Base-by-base conservation (phyloP, 805 yeast species). In the Lipomyces anomalus region DNA sequence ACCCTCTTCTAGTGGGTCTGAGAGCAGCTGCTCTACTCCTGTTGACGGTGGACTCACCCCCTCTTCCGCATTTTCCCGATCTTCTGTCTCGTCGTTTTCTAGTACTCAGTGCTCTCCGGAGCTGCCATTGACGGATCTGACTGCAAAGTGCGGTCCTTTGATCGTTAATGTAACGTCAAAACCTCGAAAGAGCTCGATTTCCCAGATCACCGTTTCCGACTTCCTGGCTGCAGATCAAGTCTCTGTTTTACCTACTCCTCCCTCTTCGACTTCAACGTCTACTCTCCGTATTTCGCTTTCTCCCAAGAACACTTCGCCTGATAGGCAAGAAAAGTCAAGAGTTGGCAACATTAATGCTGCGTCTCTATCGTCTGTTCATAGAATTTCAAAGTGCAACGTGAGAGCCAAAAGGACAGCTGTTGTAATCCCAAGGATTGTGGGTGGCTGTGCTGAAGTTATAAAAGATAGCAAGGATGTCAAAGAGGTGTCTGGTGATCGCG, bases 31-130 rank as follows among this genome's bases (percentile, higher is more conserved):
- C n/a, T n/a, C n/a, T n/a, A n/a, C n/a, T n/a, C n/a, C n/a, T n/a
- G n/a, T n/a, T n/a, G n/a, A n/a, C n/a, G n/a, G n/a, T n/a, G n/a
- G n/a, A n/a, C n/a, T n/a, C n/a, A n/a, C n/a, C n/a, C 43, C 43
- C 13, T 40, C 43, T 18, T 16, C 32, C 26, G 7, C 43, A 9
- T 40, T 38, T 22, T 40, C 43, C 20, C 28, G 16, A 6, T 40
- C 43, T 4, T 30, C 43, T 16, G 6, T 40, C 26, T 9, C 40
- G 9, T 36, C 40, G 16, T 9, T 20, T 11, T 6, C 39, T 9
- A 17, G 28, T 13, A 22, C 43, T 6, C 38, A 40, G 28, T 30
- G 24, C 16, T 29, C 37, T 11, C 35, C 37, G 18, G 35, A 9
- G 6, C 35, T 22, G 30, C 30, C 30, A 9, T n/a, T n/a, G n/a